Base-by-base conservation (phyloP, 2,329 filamentous ascomycete species). In the Talaromyces sp. region DNA sequence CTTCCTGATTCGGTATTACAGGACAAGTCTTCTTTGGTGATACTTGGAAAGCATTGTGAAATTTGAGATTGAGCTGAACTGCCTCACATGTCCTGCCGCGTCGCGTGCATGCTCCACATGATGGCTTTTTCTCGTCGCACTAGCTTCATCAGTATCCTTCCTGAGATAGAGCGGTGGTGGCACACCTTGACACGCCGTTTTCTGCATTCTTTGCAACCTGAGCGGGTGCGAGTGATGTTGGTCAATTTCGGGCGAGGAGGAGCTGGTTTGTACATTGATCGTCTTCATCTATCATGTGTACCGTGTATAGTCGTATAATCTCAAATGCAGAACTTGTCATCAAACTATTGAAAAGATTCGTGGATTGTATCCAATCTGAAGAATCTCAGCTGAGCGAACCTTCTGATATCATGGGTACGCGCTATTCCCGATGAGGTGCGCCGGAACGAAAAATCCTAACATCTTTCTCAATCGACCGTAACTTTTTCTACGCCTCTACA, bases 161-260 rank as follows among this genome's bases (percentile, higher is more conserved):
- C 28, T 16, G 5, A 12, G 23, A 14, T 21, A 48, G 14, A 28
- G 16, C 16, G 21, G 16, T 23, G 11, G 9, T 14, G 0, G 23
- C 54, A 28, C 42, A 57, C 54, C 35, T 57, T 57, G 0, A 57
- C 54, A 3, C 54, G 54, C 3, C 54, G 21, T 28, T 42, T 57
- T 35, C 37, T 57, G 54, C 54, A 57, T 28, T 40, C 33, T 39
- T 57, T 57, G 54, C 54, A 57, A 14, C 54, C 54, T n/a, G 54
- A 40, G 21, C 54, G 54, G 35, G 54, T 42, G 54, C 54, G 54
- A 18, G 54, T 57, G 18, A 57, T 57, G n/a, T 40, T 57, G 33
- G 54, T 57, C 25, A 57, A 18, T 28, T 57, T 57, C 33, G 54
- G 33, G 21, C 54, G 33, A 23, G 54, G 33, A 11, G 54, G 54